These are phyloP conservation scores for Fusarium buxicola DNA, from an alignment of 2,329 filamentous ascomycete species.

Conservation along the genomic window DNA sequence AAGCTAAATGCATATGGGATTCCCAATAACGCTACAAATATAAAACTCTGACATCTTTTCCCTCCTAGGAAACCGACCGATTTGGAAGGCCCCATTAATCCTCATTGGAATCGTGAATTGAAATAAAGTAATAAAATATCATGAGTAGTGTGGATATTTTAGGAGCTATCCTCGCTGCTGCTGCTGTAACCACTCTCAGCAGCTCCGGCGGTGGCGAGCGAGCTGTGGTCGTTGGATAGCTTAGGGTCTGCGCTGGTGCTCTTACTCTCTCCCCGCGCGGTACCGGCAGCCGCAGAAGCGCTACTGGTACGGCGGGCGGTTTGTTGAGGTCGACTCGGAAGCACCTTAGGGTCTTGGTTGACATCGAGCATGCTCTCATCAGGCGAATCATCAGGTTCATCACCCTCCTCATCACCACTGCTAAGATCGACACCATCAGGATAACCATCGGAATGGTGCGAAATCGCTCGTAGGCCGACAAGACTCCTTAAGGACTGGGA, in stretches of 20 bases:
- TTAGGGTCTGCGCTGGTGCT: constrained; percentile 47
- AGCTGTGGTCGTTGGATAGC: constrained; percentile 49
- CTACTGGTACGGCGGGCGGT: constrained; percentile 45
- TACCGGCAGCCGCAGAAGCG: constrained; percentile 50
- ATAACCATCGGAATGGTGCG: constrained; percentile 56
- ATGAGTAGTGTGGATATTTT: background rate
- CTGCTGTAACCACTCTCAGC: constrained; percentile 54
- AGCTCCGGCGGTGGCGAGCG: constrained; percentile 56
- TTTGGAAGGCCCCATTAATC: background rate
- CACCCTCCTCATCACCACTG: constrained; percentile 57
- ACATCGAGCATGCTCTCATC: constrained; percentile 49
- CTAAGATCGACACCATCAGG: constrained; percentile 54
- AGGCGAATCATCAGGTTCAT: constrained; percentile 53
- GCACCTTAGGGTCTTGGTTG: constrained; percentile 26
- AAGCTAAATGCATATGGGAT: constrained; percentile 36
- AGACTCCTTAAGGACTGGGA: constrained; percentile 47
- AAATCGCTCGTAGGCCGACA: constrained; percentile 51
- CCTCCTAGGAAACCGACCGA: too few relatives aligned
- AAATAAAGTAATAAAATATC: constrained; percentile 2
- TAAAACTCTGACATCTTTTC: constrained; percentile 10
- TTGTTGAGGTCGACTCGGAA: constrained; percentile 36
- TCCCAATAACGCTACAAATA: constrained; percentile 20
- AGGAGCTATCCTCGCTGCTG: constrained; percentile 48
- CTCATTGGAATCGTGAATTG: constrained; percentile 9
- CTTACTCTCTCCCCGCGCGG: constrained; percentile 47